Evolutionary conservation across 495 filamentous ascomycete genomes (phyloP), one percentile per base, ranked within the genome.

Genomic region (Talaromyces thailandensis): DNA sequence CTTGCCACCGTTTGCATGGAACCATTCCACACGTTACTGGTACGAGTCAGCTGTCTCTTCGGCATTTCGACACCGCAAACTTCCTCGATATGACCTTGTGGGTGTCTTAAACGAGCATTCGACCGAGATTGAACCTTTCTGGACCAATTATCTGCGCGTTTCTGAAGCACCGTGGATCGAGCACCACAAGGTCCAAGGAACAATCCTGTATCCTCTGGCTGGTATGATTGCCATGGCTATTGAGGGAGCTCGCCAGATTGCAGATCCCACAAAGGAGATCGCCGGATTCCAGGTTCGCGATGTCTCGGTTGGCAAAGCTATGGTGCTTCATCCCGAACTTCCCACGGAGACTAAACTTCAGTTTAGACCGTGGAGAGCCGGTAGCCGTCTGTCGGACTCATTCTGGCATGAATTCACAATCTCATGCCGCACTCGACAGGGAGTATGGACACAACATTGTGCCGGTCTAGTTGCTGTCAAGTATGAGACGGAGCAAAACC

Each of bases 191-290:
- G 63, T 76, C 2, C 61, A 67, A 9, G 25, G 43, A 4, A 35
- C 60, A 0, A 57, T 74, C 3, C 31, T 76, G 0, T 75, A 70
- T 32, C 76, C 76, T 26, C 74, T 61, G 1, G 70, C 76, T 2
- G 76, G 74, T 1, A 71, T 69, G 57, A 59, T 76, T 4, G 56
- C 63, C 14, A 75, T 75, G 70, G 77, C 68, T 0, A 61, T 78
- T 1, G 75, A 80, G 51, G 78, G n/a, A 50, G 23, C 23, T 21
- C 45, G 23, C n/a, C 45, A 50, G 45, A 21, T 18, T 18, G 23
- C 23, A 18, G n/a, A 18, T 7, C 45, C 45, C 6, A 24, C n/a
- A 18, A 24, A 50, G 11, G 23, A 18, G 2, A 32, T 69, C 25
- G 50, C 26, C n/a, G 66, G 64, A 4, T 71, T 66, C 31, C 67